Evolutionary conservation across 805 yeast species (phyloP).

Genomic region (Myxozyma sirexii): DNA sequence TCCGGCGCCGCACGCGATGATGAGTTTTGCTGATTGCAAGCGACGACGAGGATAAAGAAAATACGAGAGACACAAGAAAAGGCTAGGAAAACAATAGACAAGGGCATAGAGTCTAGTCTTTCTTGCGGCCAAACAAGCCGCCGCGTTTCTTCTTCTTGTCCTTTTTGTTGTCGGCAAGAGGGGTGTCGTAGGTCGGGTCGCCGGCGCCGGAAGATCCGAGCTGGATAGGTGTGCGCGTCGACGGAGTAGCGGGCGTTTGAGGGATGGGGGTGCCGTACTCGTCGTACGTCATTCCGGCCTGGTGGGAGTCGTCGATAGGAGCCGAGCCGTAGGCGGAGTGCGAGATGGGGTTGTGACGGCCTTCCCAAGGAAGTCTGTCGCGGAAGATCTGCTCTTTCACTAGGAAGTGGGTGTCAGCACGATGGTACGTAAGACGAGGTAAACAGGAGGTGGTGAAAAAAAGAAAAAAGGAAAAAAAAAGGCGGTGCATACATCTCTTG

Average conservation of each 20-base stretch:
- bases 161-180: slow-evolving; percentile 41
- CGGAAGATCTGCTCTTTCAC: slow-evolving; percentile 44
- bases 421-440: background rate
- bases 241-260: slow-evolving; percentile 8
- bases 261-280: slow-evolving; percentile 12
- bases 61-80: slow-evolving; percentile 1
- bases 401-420: background rate
- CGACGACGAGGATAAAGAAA: background rate
- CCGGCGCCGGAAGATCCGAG: slow-evolving; percentile 36
- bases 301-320: slow-evolving; percentile 38
- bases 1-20: background rate
- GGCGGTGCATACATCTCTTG: slow-evolving; percentile 36
- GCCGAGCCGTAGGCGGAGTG: slow-evolving; percentile 45
- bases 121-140: slow-evolving; percentile 75
- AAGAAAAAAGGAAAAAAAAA: background rate
- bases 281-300: slow-evolving; percentile 27
- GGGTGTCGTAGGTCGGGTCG: slow-evolving; percentile 50
- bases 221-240: slow-evolving; percentile 29
- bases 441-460: too few relatives aligned
- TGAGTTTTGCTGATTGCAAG: background rate
- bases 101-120: slow-evolving; percentile 34
- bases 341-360: slow-evolving; percentile 36
- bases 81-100: background rate
- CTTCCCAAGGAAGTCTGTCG: slow-evolving; percentile 42
- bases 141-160: slow-evolving; percentile 70